Evolutionary conservation across 257 asterid species (phyloP), one percentile per base, ranked within the genome.

Genomic region (Penstemon eatonii): DNA sequence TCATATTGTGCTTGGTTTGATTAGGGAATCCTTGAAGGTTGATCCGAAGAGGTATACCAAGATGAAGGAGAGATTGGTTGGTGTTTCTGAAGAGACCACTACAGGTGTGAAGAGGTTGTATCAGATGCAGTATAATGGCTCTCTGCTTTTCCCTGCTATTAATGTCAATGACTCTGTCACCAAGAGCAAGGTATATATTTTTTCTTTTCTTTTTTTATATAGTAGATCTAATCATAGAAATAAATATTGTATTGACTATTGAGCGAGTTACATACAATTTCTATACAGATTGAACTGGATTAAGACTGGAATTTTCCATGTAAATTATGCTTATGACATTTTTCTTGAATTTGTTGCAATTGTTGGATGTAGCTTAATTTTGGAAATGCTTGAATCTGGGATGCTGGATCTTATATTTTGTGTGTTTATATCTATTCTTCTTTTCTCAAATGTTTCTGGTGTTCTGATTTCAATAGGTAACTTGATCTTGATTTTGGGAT

Each of bases 41-140:
- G 81, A 79, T 47, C 84, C 84, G 5, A 68, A 56, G 39, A 80
- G 66, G 79, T 80, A 80, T 8, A 72, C 68, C 15, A 80, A 52
- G 65, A 80, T 80, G 84, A 80, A 76, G 79, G 77, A 80, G 69
- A 76, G 77, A 57, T 64, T 76, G 71, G 84, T 80, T 37, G 84
- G 84, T 46, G 84, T 80, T 50, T 80, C 84, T 38, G 84, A 80
- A 69, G 84, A 80, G 50, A 80, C 81, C 6, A 80, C 84, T 52
- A 80, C 84, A 3, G 81, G 84, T 4, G 84, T 79, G 19, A 79
- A 79, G 84, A 75, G 84, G 71, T 39, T 79, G 72, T 79, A 79
- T 58, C 84, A 75, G 78, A 79, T 79, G 84, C 78, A 75, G 78
- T 67, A 57, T 11, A 75, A 60, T 59, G 84, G 81, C 44, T 42